Evolutionary conservation across 2,329 filamentous ascomycete genomes (phyloP), one percentile per base, ranked within the genome.

Genomic region (Ophiostoma sp.): DNA sequence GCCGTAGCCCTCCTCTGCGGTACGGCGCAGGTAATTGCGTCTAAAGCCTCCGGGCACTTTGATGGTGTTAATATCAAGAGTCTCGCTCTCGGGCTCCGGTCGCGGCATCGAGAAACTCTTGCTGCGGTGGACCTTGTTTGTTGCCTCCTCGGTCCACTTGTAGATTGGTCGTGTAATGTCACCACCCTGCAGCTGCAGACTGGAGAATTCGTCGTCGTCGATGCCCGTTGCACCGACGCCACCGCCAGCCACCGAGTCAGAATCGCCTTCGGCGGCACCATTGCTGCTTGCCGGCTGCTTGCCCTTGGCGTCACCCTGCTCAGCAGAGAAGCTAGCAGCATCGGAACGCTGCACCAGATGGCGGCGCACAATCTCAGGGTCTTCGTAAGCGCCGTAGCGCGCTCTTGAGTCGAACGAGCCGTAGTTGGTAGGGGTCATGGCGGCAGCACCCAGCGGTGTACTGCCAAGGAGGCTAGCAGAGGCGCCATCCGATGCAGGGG

Each of bases 151-250:
- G 5, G 93, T 92, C 92, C 96, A 99, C 74, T 92, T 89, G 81
- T 99, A 99, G 74, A 99, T 96, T 67, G 94, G 92, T 70, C 95
- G 85, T 38, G 94, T 97, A 69, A 97, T 90, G 76, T 99, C 95
- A 72, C 95, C 95, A 70, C 95, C 95, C 76, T 98, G 96, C 64
- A 99, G 81, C 76, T 89, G 89, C 76, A 99, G 79, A 78, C 95
- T 98, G 42, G 93, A 97, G 77, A 99, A 99, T 75, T 96, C 92
- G 69, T 95, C 91, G 5, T 89, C 87, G 70, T 87, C 84, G 16
- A 70, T 66, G 27, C 66, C 70, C 7, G 68, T 66, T 1, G 68
- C 71, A 73, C 74, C 78, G 75, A 72, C 64, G 27, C 49, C 64
- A 5, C 38, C 67, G 42, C 62, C 68, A 8, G 3, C 66, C 11